Conservation (phyloP, 1,284 basidiomycete species). For the Crocinoboletus sp. region DNA sequence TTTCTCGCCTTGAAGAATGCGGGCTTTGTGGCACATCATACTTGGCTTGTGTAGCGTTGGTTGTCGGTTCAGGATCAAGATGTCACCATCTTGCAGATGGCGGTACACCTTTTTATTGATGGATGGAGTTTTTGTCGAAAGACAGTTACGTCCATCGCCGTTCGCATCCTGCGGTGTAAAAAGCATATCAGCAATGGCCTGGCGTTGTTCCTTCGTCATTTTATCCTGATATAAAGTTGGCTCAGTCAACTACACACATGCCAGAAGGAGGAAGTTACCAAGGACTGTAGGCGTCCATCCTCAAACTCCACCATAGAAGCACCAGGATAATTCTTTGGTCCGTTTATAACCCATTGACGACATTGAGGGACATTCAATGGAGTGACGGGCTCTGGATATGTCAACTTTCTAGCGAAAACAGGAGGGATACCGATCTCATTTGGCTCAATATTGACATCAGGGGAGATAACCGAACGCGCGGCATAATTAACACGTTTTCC, state of each 20-base stretch:
- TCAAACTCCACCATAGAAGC: slow-evolving; percentile 95
- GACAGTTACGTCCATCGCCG: slow-evolving; percentile 46
- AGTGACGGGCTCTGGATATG: slow-evolving; percentile 97
- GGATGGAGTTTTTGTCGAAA: slow-evolving; percentile 67
- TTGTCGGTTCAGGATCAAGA: slow-evolving; percentile 96
- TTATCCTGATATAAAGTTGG: slow-evolving; percentile 58
- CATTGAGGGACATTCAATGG: slow-evolving; percentile 87
- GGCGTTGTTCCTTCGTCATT: slow-evolving; percentile 82
- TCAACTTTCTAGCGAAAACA: slow-evolving; percentile 95
- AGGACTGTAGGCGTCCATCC: slow-evolving; percentile 81
- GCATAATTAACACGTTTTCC: slow-evolving; percentile 99
- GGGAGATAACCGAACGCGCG: slow-evolving; percentile 98
- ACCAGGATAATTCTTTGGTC: slow-evolving; percentile 88
- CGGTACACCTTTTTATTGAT: slow-evolving; percentile 98
- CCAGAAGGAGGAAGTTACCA: slow-evolving; percentile 45
- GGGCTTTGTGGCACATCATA: slow-evolving; percentile 99
- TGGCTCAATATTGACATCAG: slow-evolving; percentile 99
- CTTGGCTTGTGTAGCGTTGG: slow-evolving; percentile 99
- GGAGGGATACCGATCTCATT: slow-evolving; percentile 99
- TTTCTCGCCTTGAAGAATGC: slow-evolving; percentile 93
- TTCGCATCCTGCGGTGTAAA: slow-evolving; percentile 86
- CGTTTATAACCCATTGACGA: slow-evolving; percentile 90
- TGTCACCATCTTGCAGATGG: slow-evolving; percentile 93
- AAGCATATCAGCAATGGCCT: slow-evolving; percentile 96
- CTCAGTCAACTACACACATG: slow-evolving; percentile 1